Percentiles rank a stretch among this genome's conserved stretches.
phyloP scores from a whole-genome alignment of 2,329 filamentous ascomycete genomes.

The Diplocarpon mali region DNA sequence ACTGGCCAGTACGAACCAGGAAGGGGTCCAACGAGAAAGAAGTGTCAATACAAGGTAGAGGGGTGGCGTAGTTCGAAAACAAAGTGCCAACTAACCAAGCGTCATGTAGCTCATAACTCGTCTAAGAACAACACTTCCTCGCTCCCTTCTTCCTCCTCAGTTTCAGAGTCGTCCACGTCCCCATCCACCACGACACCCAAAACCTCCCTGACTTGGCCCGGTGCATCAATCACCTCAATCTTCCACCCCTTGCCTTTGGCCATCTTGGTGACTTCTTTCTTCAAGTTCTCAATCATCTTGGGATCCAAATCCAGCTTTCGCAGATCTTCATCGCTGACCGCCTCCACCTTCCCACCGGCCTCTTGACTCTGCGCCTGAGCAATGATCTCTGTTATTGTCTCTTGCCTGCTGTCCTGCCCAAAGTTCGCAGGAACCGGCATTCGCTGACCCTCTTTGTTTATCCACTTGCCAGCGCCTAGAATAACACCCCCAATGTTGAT shows the following conservation, averaged over 20 bases:
- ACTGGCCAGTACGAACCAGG: too few species aligned
- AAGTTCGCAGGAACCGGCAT: slow-evolving; percentile 29
- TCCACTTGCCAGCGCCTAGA: slow-evolving; percentile 24
- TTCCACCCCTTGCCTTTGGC: slow-evolving; percentile 68
- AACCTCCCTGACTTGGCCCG: slow-evolving; percentile 49
- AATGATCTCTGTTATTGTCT: slow-evolving; percentile 27
- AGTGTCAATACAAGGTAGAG: too few species aligned
- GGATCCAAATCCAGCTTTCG: slow-evolving; percentile 47
- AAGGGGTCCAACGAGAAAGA: too few species aligned
- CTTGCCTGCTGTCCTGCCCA: slow-evolving; percentile 39
- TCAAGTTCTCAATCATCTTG: slow-evolving; percentile 57
- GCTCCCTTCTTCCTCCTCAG: slow-evolving; percentile 36
- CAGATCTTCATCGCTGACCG: slow-evolving; percentile 53
- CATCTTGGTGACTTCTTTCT: slow-evolving; percentile 54
- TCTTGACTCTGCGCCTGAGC: slow-evolving; percentile 19
- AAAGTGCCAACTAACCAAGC: neutral
- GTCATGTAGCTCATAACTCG: slow-evolving; percentile 31
- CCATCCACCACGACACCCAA: slow-evolving; percentile 56
- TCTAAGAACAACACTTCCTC: slow-evolving; percentile 41
- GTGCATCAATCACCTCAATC: slow-evolving; percentile 65
- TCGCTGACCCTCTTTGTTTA: slow-evolving; percentile 21
- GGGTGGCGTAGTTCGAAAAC: too few species aligned
- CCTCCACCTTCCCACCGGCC: slow-evolving; percentile 23
- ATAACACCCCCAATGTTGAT: slow-evolving; percentile 23
- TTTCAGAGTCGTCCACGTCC: slow-evolving; percentile 33